Percentiles rank a stretch among this genome's conserved stretches.
Evolutionary conservation across 495 filamentous ascomycete species (phyloP).

Genomic region (Neurospora cerealis): DNA sequence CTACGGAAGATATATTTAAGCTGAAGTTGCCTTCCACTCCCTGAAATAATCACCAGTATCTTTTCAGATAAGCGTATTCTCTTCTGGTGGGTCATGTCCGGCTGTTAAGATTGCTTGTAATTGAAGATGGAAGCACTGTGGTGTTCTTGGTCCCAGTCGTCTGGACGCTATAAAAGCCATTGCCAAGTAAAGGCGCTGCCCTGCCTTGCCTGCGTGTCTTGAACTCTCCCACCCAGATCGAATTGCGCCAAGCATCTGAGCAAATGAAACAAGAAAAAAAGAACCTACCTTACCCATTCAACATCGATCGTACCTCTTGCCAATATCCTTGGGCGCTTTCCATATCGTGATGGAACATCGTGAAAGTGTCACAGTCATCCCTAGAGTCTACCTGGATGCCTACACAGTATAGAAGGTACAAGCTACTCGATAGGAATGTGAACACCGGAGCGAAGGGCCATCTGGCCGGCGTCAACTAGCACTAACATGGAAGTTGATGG

Average conservation of each 20-base stretch:
- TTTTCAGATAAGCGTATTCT: not conserved
- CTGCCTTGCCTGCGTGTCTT: not conserved
- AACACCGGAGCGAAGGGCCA: not conserved
- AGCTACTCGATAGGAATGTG: not conserved
- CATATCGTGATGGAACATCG: not conserved
- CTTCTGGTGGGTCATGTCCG: not conserved
- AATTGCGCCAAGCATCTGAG: not conserved
- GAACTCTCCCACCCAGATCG: not conserved
- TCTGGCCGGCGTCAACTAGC: not conserved
- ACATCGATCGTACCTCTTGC: not conserved
- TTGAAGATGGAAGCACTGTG: not conserved
- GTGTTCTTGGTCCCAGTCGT: not conserved
- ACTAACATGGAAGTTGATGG: not conserved
- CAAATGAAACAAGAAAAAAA: not conserved
- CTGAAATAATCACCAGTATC: not conserved
- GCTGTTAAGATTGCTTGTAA: not conserved
- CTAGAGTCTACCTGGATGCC: not conserved
- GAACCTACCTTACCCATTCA: not conserved
- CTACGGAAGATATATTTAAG: not conserved
- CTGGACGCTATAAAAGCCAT: not conserved
- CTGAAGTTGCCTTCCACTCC: not conserved
- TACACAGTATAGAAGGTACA: not conserved
- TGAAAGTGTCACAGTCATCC: not conserved
- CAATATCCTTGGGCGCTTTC: not conserved
- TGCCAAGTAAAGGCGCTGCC: not conserved